These are phyloP conservation scores for Claviceps monticola DNA, from an alignment of 2,329 filamentous ascomycete species.

Conservation along the genomic window DNA sequence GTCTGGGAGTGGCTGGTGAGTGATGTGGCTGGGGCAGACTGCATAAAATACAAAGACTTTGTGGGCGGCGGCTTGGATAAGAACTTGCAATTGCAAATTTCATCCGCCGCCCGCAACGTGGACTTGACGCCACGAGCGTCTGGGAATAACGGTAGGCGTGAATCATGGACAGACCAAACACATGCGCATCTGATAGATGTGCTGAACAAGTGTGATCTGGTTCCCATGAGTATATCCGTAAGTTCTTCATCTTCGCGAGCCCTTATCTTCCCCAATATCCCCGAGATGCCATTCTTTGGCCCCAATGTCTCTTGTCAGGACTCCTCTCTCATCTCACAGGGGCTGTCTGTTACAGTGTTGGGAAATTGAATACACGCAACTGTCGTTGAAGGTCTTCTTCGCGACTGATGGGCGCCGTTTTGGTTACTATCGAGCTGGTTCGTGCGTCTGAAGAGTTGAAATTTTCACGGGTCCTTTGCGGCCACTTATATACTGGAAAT, in stretches of 20 bases:
- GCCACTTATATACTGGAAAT: constrained; percentile 49
- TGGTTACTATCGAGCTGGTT: constrained; percentile 66
- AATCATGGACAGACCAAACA: too few species aligned
- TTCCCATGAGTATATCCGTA: constrained; percentile 89
- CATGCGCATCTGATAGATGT: constrained; percentile 46
- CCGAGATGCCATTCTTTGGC: constrained; percentile 13
- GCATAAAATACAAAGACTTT: too few species aligned
- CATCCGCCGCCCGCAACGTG: too few species aligned
- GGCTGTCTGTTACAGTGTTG: constrained; percentile 98
- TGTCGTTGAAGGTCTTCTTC: constrained; percentile 20
- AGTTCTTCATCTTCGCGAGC: constrained; percentile 33
- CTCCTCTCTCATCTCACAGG: constrained; percentile 60
- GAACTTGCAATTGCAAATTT: too few species aligned
- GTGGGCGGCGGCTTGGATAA: too few species aligned
- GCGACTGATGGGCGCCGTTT: constrained; percentile 72
- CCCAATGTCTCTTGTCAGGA: constrained; percentile 77
- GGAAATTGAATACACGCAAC: constrained; percentile 58
- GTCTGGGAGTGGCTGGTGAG: not conserved
- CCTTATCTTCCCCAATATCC: constrained; percentile 1
- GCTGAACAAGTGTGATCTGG: constrained; percentile 51
- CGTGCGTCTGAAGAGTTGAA: constrained; percentile 97
- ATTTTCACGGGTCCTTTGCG: constrained; percentile 46
- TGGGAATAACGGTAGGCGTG: too few species aligned
- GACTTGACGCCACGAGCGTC: too few species aligned
- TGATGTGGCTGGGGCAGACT: not conserved